These are phyloP conservation scores for Quillaja saponaria DNA, from an alignment of 306 rosid genomes.

Conservation along the genomic window DNA sequence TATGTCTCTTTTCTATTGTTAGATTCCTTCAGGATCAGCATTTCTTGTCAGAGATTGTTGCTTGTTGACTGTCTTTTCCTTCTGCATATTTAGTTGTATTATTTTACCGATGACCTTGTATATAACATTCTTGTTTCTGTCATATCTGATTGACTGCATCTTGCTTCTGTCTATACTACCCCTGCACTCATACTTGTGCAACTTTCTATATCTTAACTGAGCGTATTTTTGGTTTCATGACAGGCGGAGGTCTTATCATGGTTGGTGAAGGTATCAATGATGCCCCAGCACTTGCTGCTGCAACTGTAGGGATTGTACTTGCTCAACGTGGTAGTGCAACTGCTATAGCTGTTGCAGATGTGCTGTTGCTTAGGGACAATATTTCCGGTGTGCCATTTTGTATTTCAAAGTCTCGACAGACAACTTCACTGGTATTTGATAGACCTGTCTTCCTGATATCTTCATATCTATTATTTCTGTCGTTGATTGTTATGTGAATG, in stretches of 20 bases:
- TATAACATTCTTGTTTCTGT: no score
- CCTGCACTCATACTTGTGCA: background rate
- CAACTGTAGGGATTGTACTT: constrained; percentile 94
- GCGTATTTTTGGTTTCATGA: constrained; percentile 3
- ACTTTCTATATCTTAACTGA: constrained; percentile 2
- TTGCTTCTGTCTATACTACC: constrained; percentile 4
- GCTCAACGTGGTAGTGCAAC: constrained; percentile 98
- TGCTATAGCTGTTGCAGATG: constrained; percentile 93
- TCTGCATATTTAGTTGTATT: no score
- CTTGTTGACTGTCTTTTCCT: no score
- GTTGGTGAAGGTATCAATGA: constrained; percentile 98
- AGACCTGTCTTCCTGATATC: constrained; percentile 3
- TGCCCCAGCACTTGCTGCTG: constrained; percentile 99
- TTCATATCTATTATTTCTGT: background rate
- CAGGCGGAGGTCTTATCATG: constrained; percentile 96
- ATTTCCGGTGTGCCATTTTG: constrained; percentile 92
- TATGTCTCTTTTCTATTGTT: no score
- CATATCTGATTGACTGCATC: no score
- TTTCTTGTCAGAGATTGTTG: no score
- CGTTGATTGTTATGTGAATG: constrained; percentile 22
- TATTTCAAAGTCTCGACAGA: constrained; percentile 92
- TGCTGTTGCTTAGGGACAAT: constrained; percentile 75
- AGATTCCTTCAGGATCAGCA: no score
- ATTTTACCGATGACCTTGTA: no score
- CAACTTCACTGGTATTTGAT: constrained; percentile 76